Evolutionary conservation across 768 basidiomycete species (phyloP), one percentile per base, ranked within the genome.

Genomic region (Kwoniella heveanensis): DNA sequence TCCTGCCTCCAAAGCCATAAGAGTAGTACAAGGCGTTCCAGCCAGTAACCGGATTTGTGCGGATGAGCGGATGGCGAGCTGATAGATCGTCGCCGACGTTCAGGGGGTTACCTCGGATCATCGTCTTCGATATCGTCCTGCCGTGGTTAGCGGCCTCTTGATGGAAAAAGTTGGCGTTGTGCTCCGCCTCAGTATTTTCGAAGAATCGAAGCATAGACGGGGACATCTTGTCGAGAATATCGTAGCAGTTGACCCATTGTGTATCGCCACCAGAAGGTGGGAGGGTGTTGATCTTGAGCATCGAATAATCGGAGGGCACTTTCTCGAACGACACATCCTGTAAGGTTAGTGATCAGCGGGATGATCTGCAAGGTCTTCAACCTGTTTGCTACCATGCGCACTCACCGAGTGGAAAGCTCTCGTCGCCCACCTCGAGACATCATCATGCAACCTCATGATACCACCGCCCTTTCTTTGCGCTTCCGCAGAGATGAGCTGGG

Each of bases 131-230:
- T 21, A 81, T 70, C 32, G 68, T 65, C 67, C 69, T 73, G 4
- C 79, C 79, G 53, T 72, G 65, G 8, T 64, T 57, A 2, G 59
- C 56, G 0, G 79, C 73, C 55, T 79, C 77, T 22, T 71, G 66
- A 22, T 74, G 71, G 74, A 81, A 81, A 58, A 78, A 76, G 26
- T 79, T 66, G 54, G 77, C 80, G 62, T 77, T 69, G 69, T 81
- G 77, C 17, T 72, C 67, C 12, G 70, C 77, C 17, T 77, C 78
- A 37, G 80, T 62, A 24, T 65, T 69, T 21, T 80, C 77, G 53
- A 81, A 71, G 65, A 78, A 78, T 15, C 57, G 51, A 3, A 62
- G 64, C 58, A 76, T 72, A 2, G 71, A 56, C 0, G 77, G 75
- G 10, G 78, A 71, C 60, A 81, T 70, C 29, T 65, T 54, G 60